Base-by-base conservation (phyloP, 352 stramenopile genomes). In the Thalassiosira livingstoniorum region DNA sequence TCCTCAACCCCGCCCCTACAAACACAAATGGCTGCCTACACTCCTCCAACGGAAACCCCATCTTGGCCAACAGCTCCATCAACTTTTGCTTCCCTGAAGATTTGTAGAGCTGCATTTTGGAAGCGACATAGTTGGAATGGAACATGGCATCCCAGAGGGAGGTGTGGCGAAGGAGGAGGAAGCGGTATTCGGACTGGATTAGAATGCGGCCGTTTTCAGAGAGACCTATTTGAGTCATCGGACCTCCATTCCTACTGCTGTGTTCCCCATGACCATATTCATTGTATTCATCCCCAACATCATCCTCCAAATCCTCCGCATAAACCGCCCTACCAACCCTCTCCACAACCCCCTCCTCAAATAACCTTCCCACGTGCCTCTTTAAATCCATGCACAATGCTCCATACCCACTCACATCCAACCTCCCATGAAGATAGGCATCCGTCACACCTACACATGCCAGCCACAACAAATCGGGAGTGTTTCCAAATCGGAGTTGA, bases 401-500 rank as follows among this genome's bases (percentile, higher is more conserved):
- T 25, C 95, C 94, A 87, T 98, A 99, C 66, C 97, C 97, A 61
- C 96, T 93, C 0, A 95, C 82, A 82, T 98, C 96, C 37, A 99
- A 94, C 42, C 98, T 91, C 51, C 96, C 89, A 75, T 98, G 89
- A 32, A 98, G 80, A 60, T 98, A 98, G 55, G 98, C 96, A 86
- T 98, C 97, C 11, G 97, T 99, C 0, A 99, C 91, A 1, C 97
- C 97, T 4, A 99, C 93, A 78, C 98, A 98, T n/a, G 97, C 97
- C 53, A 98, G 96, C 97, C 97, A 99, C 11, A 99, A 87, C 63
- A 98, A 69, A 76, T 98, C 96, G 7, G 83, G 74, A 18, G 82
- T 43, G 31, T 90, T 72, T 7, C 78, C 80, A 69, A 91, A 93
- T 25, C 90, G 82, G 11, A 89, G 69, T 78, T 93, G 86, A 15